Conservation (phyloP, 2,329 filamentous ascomycete genomes). For the Paecilomyces fulvus region DNA sequence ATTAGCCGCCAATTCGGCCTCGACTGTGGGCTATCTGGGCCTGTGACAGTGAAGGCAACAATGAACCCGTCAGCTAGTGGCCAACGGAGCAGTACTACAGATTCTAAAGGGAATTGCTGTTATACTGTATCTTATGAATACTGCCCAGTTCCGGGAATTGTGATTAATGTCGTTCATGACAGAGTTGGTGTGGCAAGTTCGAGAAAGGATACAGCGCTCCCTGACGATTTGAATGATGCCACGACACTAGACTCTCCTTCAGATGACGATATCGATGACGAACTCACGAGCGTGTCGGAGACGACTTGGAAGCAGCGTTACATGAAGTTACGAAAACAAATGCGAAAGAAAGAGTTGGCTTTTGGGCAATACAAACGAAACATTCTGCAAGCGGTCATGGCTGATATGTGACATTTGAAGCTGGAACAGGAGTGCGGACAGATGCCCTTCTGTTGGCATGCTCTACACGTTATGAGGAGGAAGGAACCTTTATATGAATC, state of each 20-base stretch:
- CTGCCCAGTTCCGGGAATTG: slow-evolving; percentile 14
- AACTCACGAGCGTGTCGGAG: slow-evolving; percentile 17
- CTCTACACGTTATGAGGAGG: not conserved
- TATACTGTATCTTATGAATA: slow-evolving; percentile 22
- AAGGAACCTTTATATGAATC: not conserved
- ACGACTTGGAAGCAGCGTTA: slow-evolving; percentile 34
- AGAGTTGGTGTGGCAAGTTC: slow-evolving; percentile 8
- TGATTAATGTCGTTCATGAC: slow-evolving; percentile 18
- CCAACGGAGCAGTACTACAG: not conserved
- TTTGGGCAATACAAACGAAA: slow-evolving; percentile 33
- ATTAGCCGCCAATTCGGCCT: slow-evolving; percentile 28
- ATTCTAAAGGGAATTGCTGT: not conserved
- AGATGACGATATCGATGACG: slow-evolving; percentile 21
- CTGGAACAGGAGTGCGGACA: not conserved
- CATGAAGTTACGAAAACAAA: slow-evolving; percentile 27
- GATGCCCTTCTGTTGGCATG: not conserved
- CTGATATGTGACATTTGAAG: slow-evolving; percentile 21
- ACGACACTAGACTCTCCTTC: slow-evolving; percentile 13
- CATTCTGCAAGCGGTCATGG: slow-evolving; percentile 37
- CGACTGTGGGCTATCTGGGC: slow-evolving; percentile 12
- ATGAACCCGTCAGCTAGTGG: not conserved
- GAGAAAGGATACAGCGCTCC: not conserved
- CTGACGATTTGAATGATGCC: slow-evolving; percentile 6
- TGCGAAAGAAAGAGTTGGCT: slow-evolving; percentile 30
- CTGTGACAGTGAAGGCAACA: slow-evolving; percentile 19